These are phyloP conservation scores for Raddia guianensis DNA, from an alignment of 176 grass and related monocot genomes.

Conservation along the genomic window DNA sequence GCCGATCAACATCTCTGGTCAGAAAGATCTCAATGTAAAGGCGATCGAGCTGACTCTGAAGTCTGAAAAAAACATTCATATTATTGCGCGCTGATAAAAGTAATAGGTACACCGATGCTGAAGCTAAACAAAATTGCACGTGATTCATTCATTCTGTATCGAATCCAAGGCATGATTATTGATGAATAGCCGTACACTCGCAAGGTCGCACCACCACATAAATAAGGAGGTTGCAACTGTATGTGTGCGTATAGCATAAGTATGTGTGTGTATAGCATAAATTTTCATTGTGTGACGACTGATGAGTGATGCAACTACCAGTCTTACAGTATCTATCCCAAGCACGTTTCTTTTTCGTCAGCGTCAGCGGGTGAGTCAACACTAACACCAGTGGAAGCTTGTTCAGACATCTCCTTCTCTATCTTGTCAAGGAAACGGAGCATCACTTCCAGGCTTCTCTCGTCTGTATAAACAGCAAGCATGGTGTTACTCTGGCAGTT, in stretches of 20 bases:
- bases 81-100: not conserved
- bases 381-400: conserved; percentile 5
- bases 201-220: not conserved
- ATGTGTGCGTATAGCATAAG: not conserved
- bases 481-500: conserved; percentile 11
- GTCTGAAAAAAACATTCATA: too few relatives aligned
- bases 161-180: not conserved
- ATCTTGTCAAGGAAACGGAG: conserved; percentile 63
- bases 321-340: conserved; percentile 28
- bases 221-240: conserved; percentile 7
- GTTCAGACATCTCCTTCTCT: conserved; percentile 35
- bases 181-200: not conserved
- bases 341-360: conserved; percentile 47
- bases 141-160: not conserved
- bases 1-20: too few relatives aligned
- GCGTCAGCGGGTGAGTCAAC: conserved; percentile 30
- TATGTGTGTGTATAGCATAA: not conserved
- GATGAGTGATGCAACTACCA: not conserved
- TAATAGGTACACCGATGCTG: not conserved
- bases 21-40: too few relatives aligned
- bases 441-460: conserved; percentile 49
- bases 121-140: not conserved
- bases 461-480: conserved; percentile 47
- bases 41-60: too few relatives aligned
- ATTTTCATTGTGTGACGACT: not conserved